Evolutionary conservation across 192 early-diverging fungal genomes (phyloP), one percentile per base, ranked within the genome.

Genomic region (Entophlyctis luteolus): DNA sequence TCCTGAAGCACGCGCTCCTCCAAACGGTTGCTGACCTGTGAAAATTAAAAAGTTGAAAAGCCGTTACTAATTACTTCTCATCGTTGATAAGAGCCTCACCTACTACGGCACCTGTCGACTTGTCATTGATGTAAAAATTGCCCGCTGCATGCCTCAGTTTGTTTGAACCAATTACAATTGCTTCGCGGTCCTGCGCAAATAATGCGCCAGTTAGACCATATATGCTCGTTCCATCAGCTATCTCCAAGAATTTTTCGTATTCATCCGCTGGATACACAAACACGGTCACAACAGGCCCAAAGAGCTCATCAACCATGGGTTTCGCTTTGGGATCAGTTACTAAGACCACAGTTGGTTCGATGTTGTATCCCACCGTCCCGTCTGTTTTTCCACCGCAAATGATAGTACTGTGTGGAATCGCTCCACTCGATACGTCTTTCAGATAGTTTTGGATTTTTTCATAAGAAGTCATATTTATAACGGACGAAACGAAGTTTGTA

Each of bases 51-150:
- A 45, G 31, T 5, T 65, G n/a, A n/a, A n/a, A n/a, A n/a, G n/a
- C n/a, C n/a, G n/a, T n/a, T n/a, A n/a, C n/a, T n/a, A n/a, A n/a
- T n/a, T n/a, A n/a, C n/a, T n/a, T n/a, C n/a, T n/a, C n/a, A n/a
- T n/a, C n/a, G n/a, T n/a, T n/a, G n/a, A n/a, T n/a, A n/a, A n/a
- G n/a, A n/a, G 20, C n/a, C n/a, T 42, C n/a, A 42, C 75, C 94
- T 47, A 96, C 94, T 33, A 96, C 90, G 33, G 94, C 96, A 47
- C 96, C 96, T 45, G 96, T 98, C 72, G 88, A 94, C 78, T 98
- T 98, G 83, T 98, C 96, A 75, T 98, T 98, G 74, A 98, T 88
- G 77, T 98, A 98, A 62, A 98, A 96, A 87, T 98, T 98, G 36
- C 96, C 96, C 3, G 93, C 90, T 35, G 90, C 84, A 78, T 98